Percentiles rank a stretch among this genome's conserved stretches.
Evolutionary conservation across 345 rosid genomes (phyloP).

Genomic region (rapeseed (Brassica napus)): Da-Ae NC_063437.1:2078001-2078500

Average conservation of each 20-base stretch:
- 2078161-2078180: slow-evolving; percentile 17
- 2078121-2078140: slow-evolving; percentile 23
- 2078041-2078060: slow-evolving; percentile 6
- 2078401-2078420: too few species aligned
- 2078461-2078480: not conserved
- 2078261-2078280: slow-evolving; percentile 2
- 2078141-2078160: slow-evolving; percentile 12
- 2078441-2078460: not conserved
- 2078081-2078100: not conserved
- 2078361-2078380: too few species aligned
- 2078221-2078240: not conserved
- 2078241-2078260: not conserved
- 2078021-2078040: slow-evolving; percentile 38
- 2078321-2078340: not conserved
- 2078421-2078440: too few species aligned
- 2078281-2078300: not conserved
- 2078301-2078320: not conserved
- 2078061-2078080: slow-evolving; percentile 8
- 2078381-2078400: too few species aligned
- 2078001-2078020: slow-evolving; percentile 43
- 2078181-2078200: slow-evolving; percentile 2
- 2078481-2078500: not conserved
- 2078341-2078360: not conserved
- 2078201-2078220: not conserved
- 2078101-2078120: slow-evolving; percentile 27